Evolutionary conservation across 2,329 filamentous ascomycete species (phyloP).

Genomic region (Scytalidium lignicola): DNA sequence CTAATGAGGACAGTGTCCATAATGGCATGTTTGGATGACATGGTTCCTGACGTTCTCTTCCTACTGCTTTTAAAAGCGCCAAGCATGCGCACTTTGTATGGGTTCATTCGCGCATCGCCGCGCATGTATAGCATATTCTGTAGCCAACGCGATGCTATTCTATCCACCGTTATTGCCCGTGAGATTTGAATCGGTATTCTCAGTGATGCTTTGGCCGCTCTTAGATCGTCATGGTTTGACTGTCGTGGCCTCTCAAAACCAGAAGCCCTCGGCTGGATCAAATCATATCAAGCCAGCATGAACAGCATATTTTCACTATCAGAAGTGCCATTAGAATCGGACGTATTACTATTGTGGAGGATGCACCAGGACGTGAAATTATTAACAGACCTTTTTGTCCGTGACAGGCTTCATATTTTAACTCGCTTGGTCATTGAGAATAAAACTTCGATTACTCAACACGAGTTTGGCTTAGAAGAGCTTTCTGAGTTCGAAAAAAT

Average conservation of each 20-base stretch:
- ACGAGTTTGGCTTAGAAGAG: background rate
- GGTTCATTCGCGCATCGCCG: conserved; percentile 3
- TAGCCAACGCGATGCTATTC: conserved; percentile 1
- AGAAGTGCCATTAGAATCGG: background rate
- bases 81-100: background rate
- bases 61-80: background rate
- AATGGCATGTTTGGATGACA: background rate
- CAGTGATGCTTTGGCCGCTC: conserved; percentile 3
- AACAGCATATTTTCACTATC: too few relatives aligned
- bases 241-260: conserved; percentile 1
- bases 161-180: conserved; percentile 4
- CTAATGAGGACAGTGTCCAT: too few relatives aligned
- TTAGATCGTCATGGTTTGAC: background rate
- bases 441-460: too few relatives aligned
- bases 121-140: conserved; percentile 1
- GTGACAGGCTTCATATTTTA: conserved; percentile 1
- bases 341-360: conserved; percentile 4
- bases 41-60: background rate
- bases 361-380: conserved; percentile 5
- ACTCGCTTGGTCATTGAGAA: too few relatives aligned
- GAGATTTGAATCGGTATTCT: conserved; percentile 2
- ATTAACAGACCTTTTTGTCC: conserved; percentile 2
- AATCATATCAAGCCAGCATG: background rate
- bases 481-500: conserved; percentile 4
- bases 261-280: conserved; percentile 1